A percentile compares a stretch with the other conserved stretches of the same genome.
Evolutionary conservation across 2,329 filamentous ascomycete species (phyloP).

Genomic region (Boeremia exigua): DNA sequence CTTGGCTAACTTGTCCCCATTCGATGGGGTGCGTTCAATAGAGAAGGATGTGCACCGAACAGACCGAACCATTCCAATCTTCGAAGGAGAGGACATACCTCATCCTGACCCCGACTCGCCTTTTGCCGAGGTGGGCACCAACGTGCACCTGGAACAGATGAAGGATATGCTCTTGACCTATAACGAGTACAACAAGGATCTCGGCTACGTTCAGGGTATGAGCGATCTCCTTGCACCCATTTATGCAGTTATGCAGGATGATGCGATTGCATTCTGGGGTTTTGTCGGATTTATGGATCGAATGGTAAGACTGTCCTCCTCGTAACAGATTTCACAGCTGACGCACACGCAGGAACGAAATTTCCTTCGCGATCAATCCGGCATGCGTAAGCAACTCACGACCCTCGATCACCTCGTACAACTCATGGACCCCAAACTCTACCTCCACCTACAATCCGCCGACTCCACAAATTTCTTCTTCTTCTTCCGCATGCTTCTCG

Average conservation of each 20-base stretch:
- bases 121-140: slow-evolving; percentile 90
- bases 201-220: slow-evolving; percentile 99
- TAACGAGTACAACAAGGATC: slow-evolving; percentile 94
- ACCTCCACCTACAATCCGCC: slow-evolving; percentile 84
- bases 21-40: slow-evolving; percentile 63
- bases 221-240: slow-evolving; percentile 94
- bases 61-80: slow-evolving; percentile 92
- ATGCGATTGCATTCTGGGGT: slow-evolving; percentile 95
- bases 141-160: slow-evolving; percentile 97
- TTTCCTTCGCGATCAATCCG: slow-evolving; percentile 92
- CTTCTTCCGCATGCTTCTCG: slow-evolving; percentile 98
- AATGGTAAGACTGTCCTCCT: slow-evolving; percentile 63
- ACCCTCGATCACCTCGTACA: slow-evolving; percentile 94
- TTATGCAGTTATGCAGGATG: slow-evolving; percentile 96
- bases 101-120: slow-evolving; percentile 96
- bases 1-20: slow-evolving; percentile 58
- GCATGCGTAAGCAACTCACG: slow-evolving; percentile 90
- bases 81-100: slow-evolving; percentile 93
- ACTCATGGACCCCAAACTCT: slow-evolving; percentile 94
- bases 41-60: slow-evolving; percentile 99
- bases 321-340: not conserved
- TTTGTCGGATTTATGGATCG: slow-evolving; percentile 96
- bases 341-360: slow-evolving; percentile 72
- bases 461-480: slow-evolving; percentile 99
- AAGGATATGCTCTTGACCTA: slow-evolving; percentile 99